phyloP scores from a whole-genome alignment of 2,329 filamentous ascomycete species.

The Fusarium foetens region DNA sequence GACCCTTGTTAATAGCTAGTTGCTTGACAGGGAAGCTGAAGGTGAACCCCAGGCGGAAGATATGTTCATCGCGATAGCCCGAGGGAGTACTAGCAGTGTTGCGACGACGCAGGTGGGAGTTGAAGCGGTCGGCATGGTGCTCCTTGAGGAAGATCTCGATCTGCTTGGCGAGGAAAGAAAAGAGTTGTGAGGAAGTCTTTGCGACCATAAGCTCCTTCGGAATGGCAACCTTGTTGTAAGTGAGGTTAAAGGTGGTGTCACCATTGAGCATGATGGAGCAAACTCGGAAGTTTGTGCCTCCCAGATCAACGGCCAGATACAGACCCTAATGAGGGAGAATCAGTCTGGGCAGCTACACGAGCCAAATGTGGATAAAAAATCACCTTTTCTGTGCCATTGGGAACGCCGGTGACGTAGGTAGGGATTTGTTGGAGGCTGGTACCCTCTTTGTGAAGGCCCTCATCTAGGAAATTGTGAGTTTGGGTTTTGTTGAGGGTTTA shows the following conservation, averaged over 20 bases:
- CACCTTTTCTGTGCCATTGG: constrained; percentile 98
- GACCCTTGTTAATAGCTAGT: constrained; percentile 92
- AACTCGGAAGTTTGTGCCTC: constrained; percentile 97
- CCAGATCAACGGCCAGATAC: constrained; percentile 97
- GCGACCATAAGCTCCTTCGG: constrained; percentile 91
- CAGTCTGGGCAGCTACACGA: constrained; percentile 8
- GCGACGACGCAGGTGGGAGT: constrained; percentile 72
- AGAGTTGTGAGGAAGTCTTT: constrained; percentile 85
- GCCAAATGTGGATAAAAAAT: constrained; percentile 17
- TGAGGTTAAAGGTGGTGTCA: constrained; percentile 93
- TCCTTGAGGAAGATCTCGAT: constrained; percentile 87
- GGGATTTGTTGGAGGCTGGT: constrained; percentile 94
- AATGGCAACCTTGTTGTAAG: constrained; percentile 91
- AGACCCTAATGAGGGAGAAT: constrained; percentile 71
- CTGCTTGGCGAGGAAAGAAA: constrained; percentile 91
- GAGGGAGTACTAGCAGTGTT: constrained; percentile 67
- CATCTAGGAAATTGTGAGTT: constrained; percentile 62
- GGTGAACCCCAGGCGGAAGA: constrained; percentile 97
- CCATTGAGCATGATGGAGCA: constrained; percentile 95
- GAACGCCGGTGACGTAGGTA: constrained; percentile 94
- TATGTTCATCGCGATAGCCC: constrained; percentile 74
- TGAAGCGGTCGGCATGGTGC: constrained; percentile 90
- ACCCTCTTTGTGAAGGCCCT: constrained; percentile 81
- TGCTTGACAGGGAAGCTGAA: constrained; percentile 98
- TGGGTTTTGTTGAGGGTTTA: constrained; percentile 12